Evolutionary conservation across 441 rosid species (phyloP).

Genomic region (Dalechampia spathulata): DNA sequence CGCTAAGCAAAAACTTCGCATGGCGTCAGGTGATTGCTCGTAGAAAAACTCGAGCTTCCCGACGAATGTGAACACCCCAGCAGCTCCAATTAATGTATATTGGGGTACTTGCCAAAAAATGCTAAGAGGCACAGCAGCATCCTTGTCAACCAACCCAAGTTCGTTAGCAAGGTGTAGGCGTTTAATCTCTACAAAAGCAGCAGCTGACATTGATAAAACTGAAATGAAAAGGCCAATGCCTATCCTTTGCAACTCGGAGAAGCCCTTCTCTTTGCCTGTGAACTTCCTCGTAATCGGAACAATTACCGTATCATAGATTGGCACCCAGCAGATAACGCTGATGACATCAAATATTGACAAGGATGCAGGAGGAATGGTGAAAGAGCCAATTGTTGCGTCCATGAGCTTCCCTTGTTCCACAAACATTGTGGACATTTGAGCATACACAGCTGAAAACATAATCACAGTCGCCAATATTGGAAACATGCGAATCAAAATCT

Average conservation of each 20-base stretch:
- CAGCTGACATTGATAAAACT: conserved; percentile 48
- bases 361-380: conserved; percentile 75
- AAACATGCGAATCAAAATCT: conserved; percentile 76
- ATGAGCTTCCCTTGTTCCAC: too few relatives aligned
- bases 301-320: conserved; percentile 57
- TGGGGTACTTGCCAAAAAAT: conserved; percentile 82
- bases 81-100: conserved; percentile 63
- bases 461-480: conserved; percentile 87
- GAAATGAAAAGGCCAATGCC: conserved; percentile 77
- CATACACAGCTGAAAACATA: conserved; percentile 62
- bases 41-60: conserved; percentile 84
- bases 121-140: conserved; percentile 49
- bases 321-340: conserved; percentile 78
- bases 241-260: conserved; percentile 76
- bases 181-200: conserved; percentile 55
- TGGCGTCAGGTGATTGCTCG: conserved; percentile 87
- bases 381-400: conserved; percentile 68
- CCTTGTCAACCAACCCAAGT: conserved; percentile 48
- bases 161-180: conserved; percentile 58
- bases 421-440: conserved; percentile 76
- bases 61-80: conserved; percentile 60
- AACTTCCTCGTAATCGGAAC: conserved; percentile 68
- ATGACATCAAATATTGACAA: conserved; percentile 56
- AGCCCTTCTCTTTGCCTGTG: conserved; percentile 74
- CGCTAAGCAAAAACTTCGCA: conserved; percentile 79